phyloP scores from a whole-genome alignment of 441 rosid genomes.

The Erodium moschatum region DNA sequence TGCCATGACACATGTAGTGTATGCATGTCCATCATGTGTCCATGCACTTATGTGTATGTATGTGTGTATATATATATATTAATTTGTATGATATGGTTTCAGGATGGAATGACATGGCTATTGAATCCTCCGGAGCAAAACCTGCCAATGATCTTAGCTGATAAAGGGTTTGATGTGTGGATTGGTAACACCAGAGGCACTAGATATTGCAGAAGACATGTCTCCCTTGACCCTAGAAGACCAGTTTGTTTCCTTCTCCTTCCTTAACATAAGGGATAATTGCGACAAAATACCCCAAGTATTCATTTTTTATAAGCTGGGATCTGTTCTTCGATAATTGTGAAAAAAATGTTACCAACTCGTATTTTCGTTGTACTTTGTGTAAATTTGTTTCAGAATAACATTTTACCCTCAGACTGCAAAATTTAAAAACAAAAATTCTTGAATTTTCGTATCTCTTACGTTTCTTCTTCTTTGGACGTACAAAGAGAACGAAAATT shows the following conservation, averaged over 20 bases:
- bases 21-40: constrained; percentile 1
- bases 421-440: no score
- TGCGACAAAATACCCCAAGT: no score
- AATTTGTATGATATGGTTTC: neutral
- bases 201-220: constrained; percentile 56
- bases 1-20: neutral
- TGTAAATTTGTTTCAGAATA: neutral
- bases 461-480: no score
- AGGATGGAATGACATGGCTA: constrained; percentile 78
- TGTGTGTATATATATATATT: neutral
- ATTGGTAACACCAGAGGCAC: constrained; percentile 82
- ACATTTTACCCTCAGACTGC: no score
- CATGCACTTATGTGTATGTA: neutral
- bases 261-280: neutral
- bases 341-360: no score
- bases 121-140: constrained; percentile 70
- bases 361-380: no score
- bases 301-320: no score
- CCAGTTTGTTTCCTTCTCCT: constrained; percentile 27
- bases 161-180: constrained; percentile 89
- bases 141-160: constrained; percentile 76
- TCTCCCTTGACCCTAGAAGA: constrained; percentile 36
- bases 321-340: no score
- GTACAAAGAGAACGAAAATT: no score
- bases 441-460: no score